Base-by-base conservation (phyloP, 202 grass and related monocot species). In the Eragrostis tef region DNA sequence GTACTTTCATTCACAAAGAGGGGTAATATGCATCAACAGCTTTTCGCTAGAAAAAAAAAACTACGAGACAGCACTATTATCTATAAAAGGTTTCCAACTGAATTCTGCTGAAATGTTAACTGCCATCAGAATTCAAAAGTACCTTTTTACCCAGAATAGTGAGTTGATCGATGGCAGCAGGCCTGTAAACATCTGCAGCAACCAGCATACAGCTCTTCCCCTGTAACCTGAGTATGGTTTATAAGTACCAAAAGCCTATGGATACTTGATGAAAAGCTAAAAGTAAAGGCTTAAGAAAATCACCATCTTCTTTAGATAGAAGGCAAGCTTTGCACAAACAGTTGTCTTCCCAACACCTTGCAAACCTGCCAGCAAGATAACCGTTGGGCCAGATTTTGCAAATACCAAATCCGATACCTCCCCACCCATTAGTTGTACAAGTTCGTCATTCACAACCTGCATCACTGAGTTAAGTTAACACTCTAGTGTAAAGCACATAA, bases 271-370 rank as follows among this genome's bases (percentile, higher is more conserved):
- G 59, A 70, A 64, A 54, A 24, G 27, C 24, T 65, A 41, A 79
- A 79, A 84, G 43, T 53, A 84, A 22, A 89, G 22, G 60, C 34
- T 25, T 70, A 42, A 49, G 69, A 56, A 85, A 63, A 87, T 47
- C 59, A 94, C 92, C 92, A 91, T 69, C 85, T 94, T 94, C 14
- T 97, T 90, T 31, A 97, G 71, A 79, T 93, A 98, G 44, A 90
- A 90, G 36, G 96, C 96, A 60, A 98, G 96, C 84, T 98, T 98
- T 43, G 92, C 87, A 67, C 92, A 98, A 76, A 98, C 90, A 1
- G 96, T 98, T 64, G 96, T 98, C 78, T 98, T 98, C 58, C 96
- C 96, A 76, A 98, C 96, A 87, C 96, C 96, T 88, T 98, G 96
- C 34, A 98, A 56, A 36, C 92, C 96, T 64, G 96, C 96, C 74